These are phyloP conservation scores for Cylindrotheca closterium DNA, from an alignment of 108 stramenopile genomes.

Conservation along the genomic window DNA sequence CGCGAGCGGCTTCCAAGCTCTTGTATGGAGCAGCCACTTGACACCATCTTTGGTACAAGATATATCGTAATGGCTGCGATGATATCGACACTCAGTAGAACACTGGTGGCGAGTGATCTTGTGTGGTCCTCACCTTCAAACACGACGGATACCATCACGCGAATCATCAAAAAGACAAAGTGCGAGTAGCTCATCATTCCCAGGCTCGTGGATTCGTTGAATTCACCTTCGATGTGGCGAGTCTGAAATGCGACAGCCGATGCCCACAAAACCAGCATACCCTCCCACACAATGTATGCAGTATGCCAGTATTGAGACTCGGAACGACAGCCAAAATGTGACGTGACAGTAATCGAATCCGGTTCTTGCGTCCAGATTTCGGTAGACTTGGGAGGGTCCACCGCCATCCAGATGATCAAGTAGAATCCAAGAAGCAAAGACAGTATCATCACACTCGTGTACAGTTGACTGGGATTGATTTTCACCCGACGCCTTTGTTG, in stretches of 20 bases:
- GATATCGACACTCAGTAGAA: constrained; percentile 3
- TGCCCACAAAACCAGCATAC: constrained; percentile 20
- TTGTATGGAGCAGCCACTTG: too few relatives aligned
- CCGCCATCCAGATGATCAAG: constrained; percentile 26
- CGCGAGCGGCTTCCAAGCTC: too few relatives aligned
- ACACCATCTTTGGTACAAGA: constrained; percentile 21
- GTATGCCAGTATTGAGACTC: constrained; percentile 2
- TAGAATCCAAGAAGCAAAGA: constrained; percentile 13
- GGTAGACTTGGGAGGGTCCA: constrained; percentile 22
- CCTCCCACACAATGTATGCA: constrained; percentile 17
- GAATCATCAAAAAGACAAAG: constrained; percentile 27
- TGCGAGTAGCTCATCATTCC: constrained; percentile 37
- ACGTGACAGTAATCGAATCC: constrained; percentile 9
- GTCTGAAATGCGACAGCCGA: constrained; percentile 37
- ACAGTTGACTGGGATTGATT: constrained; percentile 17
- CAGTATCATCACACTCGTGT: constrained; percentile 14
- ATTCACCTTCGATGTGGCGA: constrained; percentile 25
- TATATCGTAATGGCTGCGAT: constrained; percentile 11
- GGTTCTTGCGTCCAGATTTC: background rate
- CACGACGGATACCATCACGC: constrained; percentile 3
- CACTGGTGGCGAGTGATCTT: constrained; percentile 2
- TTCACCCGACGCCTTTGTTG: constrained; percentile 28
- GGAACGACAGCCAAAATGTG: constrained; percentile 4
- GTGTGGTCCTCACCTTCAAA: background rate
- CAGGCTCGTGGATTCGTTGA: constrained; percentile 33